Evolutionary conservation across 2,329 filamentous ascomycete genomes (phyloP).

Genomic region (Blastomyces gilchristii): DNA sequence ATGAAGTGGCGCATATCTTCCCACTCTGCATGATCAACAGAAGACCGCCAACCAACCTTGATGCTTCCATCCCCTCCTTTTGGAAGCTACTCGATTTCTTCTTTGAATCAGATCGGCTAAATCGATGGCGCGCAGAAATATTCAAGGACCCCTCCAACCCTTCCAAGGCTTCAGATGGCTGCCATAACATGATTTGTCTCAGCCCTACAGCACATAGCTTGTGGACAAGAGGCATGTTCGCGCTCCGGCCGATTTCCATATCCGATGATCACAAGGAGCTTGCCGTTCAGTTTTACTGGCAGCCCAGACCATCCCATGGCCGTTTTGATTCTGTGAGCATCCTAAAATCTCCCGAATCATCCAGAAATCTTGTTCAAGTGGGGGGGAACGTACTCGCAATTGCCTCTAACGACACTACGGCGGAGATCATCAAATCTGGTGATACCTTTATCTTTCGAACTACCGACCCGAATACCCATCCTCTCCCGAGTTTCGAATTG

Average conservation of each 20-base stretch:
- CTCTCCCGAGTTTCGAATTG: constrained; percentile 5
- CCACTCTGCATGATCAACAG: not conserved
- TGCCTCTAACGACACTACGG: not conserved
- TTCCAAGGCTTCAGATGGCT: not conserved
- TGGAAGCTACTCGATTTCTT: not conserved
- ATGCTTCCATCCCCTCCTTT: not conserved
- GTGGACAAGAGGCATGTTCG: not conserved
- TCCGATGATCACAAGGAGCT: constrained; percentile 4
- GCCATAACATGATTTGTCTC: constrained; percentile 1
- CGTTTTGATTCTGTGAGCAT: not conserved
- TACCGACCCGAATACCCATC: not conserved
- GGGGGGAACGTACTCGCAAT: not conserved
- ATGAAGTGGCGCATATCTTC: not conserved
- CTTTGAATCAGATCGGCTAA: not conserved
- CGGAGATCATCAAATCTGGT: not conserved
- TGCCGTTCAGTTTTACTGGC: constrained; percentile 2
- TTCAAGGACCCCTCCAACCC: constrained; percentile 1
- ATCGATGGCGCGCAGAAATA: constrained; percentile 1
- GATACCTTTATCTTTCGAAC: constrained; percentile 2
- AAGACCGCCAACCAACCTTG: not conserved
- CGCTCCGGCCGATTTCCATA: not conserved
- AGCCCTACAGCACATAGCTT: too few species aligned
- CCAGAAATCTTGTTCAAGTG: not conserved
- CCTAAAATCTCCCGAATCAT: not conserved
- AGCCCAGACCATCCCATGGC: not conserved